Evolutionary conservation across 345 rosid species (phyloP).

Genomic region (Bruguiera gymnorhiza): DNA sequence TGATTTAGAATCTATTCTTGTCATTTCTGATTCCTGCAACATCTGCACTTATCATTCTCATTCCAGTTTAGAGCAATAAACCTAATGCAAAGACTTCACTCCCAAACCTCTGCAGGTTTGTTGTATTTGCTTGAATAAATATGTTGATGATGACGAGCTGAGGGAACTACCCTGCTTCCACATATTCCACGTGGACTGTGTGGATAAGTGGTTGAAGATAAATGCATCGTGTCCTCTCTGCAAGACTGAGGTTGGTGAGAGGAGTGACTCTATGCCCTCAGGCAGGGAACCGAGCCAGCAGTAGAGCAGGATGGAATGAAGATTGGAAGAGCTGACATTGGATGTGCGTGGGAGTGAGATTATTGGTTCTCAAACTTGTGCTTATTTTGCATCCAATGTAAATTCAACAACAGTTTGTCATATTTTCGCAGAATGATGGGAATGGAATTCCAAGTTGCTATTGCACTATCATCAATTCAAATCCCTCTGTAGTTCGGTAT

Average conservation of each 20-base stretch:
- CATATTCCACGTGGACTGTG: constrained; percentile 64
- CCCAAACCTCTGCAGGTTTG: constrained; percentile 44
- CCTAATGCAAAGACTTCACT: neutral
- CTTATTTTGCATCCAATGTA: no score
- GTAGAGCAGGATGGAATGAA: neutral
- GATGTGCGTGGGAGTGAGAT: neutral
- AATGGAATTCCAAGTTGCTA: no score
- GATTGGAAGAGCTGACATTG: no score
- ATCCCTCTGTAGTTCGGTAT: no score
- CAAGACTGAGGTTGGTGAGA: constrained; percentile 57
- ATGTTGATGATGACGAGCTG: constrained; percentile 57
- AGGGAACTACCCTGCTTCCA: constrained; percentile 69
- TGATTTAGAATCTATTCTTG: no score
- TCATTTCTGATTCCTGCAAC: no score
- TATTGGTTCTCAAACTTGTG: no score
- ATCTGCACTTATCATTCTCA: neutral
- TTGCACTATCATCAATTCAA: no score
- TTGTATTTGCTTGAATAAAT: constrained; percentile 67
- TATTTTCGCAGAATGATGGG: no score
- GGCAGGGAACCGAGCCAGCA: constrained; percentile 21
- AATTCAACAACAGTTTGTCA: no score
- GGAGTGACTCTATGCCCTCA: constrained; percentile 24
- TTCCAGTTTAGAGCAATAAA: neutral
- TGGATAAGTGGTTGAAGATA: constrained; percentile 75
- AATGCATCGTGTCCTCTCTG: constrained; percentile 80